Evolutionary conservation across 495 filamentous ascomycete genomes (phyloP).

Genomic region (Physcia stellaris): DNA sequence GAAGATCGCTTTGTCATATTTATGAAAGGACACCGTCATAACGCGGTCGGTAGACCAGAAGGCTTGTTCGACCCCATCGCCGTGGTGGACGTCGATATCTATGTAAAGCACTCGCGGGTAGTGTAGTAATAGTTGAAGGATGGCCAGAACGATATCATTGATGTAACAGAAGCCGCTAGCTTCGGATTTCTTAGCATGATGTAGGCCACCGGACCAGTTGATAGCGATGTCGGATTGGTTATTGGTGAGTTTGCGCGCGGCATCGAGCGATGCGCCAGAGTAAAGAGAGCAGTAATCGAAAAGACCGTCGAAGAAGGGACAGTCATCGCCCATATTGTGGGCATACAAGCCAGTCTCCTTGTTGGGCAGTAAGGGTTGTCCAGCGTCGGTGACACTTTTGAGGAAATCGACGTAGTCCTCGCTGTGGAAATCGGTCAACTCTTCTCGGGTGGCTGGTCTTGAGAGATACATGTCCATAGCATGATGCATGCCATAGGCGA

Average conservation of each 20-base stretch:
- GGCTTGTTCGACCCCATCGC: slow-evolving; percentile 92
- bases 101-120: slow-evolving; percentile 92
- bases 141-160: slow-evolving; percentile 95
- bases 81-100: slow-evolving; percentile 96
- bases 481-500: slow-evolving; percentile 86
- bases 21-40: slow-evolving; percentile 93
- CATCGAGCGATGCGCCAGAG: slow-evolving; percentile 77
- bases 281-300: slow-evolving; percentile 93
- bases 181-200: slow-evolving; percentile 90
- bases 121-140: slow-evolving; percentile 75
- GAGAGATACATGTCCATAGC: slow-evolving; percentile 89
- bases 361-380: not conserved
- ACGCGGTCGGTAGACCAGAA: slow-evolving; percentile 96
- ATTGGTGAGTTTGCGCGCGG: slow-evolving; percentile 76
- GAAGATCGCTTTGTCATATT: slow-evolving; percentile 75
- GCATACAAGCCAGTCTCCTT: slow-evolving; percentile 12
- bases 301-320: slow-evolving; percentile 89
- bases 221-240: slow-evolving; percentile 88
- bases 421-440: slow-evolving; percentile 76
- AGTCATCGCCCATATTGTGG: slow-evolving; percentile 89
- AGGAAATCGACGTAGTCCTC: slow-evolving; percentile 85
- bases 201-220: slow-evolving; percentile 98
- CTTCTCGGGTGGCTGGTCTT: slow-evolving; percentile 70
- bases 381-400: slow-evolving; percentile 29
- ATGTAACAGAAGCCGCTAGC: slow-evolving; percentile 96